Evolutionary conservation across 2,329 filamentous ascomycete genomes (phyloP), one percentile per base, ranked within the genome.

Genomic region (Monosporascus sp.): DNA sequence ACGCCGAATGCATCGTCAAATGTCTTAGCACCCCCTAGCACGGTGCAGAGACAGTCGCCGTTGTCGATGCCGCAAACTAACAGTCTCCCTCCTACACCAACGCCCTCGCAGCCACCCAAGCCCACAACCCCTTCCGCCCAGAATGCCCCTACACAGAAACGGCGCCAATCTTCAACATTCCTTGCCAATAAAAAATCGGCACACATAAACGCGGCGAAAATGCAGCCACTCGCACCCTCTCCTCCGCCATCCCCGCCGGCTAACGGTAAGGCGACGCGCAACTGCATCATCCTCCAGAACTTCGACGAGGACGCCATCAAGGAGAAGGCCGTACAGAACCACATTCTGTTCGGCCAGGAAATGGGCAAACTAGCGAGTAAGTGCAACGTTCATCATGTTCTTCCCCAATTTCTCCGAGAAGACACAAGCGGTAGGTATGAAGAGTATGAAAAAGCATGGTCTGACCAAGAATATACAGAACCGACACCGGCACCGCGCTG

Each of bases 401-500:
- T 22, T 15, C 20, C 18, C 5, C n/a, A 17, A 6, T 22, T 44
- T 14, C 20, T 44, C 38, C 14, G 42, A n/a, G 22, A 6, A 9
- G 5, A 31, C 22, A 17, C 22, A 46, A 15, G 24, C 24, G 31
- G 31, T 34, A 34, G 9, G 31, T 34, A 11, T 14, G 11, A 34
- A 34, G 11, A 14, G 31, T 14, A 34, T n/a, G 15, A 25, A 27
- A 11, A 6, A 38, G 18, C 18, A 41, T 45, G 22, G 51, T 54
- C 60, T 66, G 34, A 68, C 50, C 42, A 48, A 56, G 50, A 15
- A 8, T 14, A 25, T 34, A 24, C 47, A 82, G 79, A 82, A 63
- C 80, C 78, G 18, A 66, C 77, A 3, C 73, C 78, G 15, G 65
- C 70, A 1, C 73, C 80, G 17, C 75, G 86, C 34, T 99, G 94